Percentiles rank a stretch among this genome's conserved stretches.
phyloP scores from a whole-genome alignment of 2,329 filamentous ascomycete genomes.

The Sclerotinia minor region DNA sequence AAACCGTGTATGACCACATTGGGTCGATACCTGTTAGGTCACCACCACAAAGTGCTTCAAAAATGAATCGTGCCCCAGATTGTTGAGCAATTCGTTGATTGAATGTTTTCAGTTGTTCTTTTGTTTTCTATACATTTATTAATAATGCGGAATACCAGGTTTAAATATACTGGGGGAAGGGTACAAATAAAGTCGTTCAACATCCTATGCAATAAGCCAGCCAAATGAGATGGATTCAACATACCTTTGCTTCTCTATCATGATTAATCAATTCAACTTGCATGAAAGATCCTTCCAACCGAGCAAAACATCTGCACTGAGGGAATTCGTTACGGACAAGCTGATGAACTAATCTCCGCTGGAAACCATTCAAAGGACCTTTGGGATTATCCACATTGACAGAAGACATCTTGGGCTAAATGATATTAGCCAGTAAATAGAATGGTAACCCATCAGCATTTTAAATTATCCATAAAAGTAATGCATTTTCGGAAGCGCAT shows the following conservation, averaged over 20 bases:
- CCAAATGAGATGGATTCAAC: not conserved
- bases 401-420: conserved; percentile 41
- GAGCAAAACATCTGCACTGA: conserved; percentile 32
- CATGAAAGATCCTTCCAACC: conserved; percentile 38
- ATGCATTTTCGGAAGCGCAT: not conserved
- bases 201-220: not conserved
- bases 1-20: conserved; percentile 42
- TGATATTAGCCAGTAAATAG: not conserved
- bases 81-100: conserved; percentile 20
- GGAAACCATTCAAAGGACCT: conserved; percentile 54
- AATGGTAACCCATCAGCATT: not conserved
- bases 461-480: not conserved
- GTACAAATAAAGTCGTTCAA: not conserved
- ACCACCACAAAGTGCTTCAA: conserved; percentile 40
- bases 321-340: conserved; percentile 63
- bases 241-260: conserved; percentile 35
- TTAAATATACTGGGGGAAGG: not conserved
- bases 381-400: conserved; percentile 48
- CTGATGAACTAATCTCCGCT: conserved; percentile 66
- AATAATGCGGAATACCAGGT: not conserved
- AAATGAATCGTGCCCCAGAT: conserved; percentile 38
- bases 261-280: conserved; percentile 38
- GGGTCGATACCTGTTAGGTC: conserved; percentile 38
- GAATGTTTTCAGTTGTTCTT: conserved; percentile 13
- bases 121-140: conserved; percentile 14